A percentile compares a stretch with the other conserved stretches of the same genome.
phyloP scores from a whole-genome alignment of 805 yeast genomes.

The Ogataea pini region DNA sequence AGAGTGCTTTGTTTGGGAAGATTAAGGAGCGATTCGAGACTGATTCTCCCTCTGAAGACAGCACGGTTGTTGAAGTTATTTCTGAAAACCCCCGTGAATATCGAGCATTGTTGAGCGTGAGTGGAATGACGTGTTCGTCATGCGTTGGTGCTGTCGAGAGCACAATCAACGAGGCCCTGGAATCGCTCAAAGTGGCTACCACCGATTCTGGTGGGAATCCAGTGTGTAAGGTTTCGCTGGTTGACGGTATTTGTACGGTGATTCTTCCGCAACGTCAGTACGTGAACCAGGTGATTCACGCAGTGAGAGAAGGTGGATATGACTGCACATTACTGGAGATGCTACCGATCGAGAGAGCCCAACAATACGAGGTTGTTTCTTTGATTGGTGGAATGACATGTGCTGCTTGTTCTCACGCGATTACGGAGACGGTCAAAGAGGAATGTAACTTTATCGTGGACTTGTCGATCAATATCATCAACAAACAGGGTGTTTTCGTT shows the following conservation, averaged over 20 bases:
- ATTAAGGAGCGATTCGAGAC: slow-evolving; percentile 13
- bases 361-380: slow-evolving; percentile 54
- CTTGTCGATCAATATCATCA: slow-evolving; percentile 55
- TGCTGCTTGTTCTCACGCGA: slow-evolving; percentile 63
- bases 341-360: slow-evolving; percentile 53
- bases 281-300: slow-evolving; percentile 49
- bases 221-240: slow-evolving; percentile 33
- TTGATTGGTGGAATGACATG: slow-evolving; percentile 75
- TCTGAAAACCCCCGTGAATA: slow-evolving; percentile 30
- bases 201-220: slow-evolving; percentile 16
- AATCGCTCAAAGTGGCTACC: slow-evolving; percentile 16
- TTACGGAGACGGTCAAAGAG: slow-evolving; percentile 47
- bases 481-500: slow-evolving; percentile 64
- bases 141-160: slow-evolving; percentile 49
- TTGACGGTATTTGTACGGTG: slow-evolving; percentile 54
- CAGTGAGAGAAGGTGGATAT: slow-evolving; percentile 48
- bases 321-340: slow-evolving; percentile 57
- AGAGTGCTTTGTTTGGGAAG: neutral
- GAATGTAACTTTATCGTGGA: slow-evolving; percentile 52
- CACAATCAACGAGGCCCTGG: slow-evolving; percentile 38
- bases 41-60: slow-evolving; percentile 19
- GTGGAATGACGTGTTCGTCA: slow-evolving; percentile 71
- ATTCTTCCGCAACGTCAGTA: slow-evolving; percentile 53
- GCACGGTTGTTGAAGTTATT: slow-evolving; percentile 31
- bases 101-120: slow-evolving; percentile 55